Evolutionary conservation across 352 stramenopile species (phyloP), one percentile per base, ranked within the genome.

Genomic region (Pythium monospermum): DNA sequence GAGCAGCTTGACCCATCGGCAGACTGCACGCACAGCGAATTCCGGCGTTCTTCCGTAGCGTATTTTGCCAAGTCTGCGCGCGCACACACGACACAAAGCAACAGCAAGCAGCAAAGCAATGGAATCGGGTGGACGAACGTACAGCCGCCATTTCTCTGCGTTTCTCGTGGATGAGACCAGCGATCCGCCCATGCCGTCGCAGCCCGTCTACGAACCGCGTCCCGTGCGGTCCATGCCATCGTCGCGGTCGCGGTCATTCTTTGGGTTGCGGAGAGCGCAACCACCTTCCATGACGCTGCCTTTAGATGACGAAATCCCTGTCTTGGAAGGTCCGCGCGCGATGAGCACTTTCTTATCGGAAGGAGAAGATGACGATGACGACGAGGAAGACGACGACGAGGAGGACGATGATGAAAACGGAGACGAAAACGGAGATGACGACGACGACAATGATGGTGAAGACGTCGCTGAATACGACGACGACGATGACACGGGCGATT

Each of bases 301-400:
- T 27, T 28, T 38, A 19, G 64, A 80, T 30, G 71, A 76, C 33
- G 80, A 91, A 44, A 88, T 91, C 31, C 80, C 80, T 4, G 80
- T 91, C 47, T 52, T 91, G 18, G 80, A 88, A 41, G 64, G 28
- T 53, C 49, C 23, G 30, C 30, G 30, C 30, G 13, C 7, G 8
- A 35, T 35, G 30, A 35, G 30, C 13, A 35, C 30, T 13, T 35
- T 35, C 13, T 13, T 35, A 35, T 35, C 30, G 30, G 53, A 71
- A 4, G 61, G 61, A 13, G 33, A 48, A 15, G 48, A 59, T 7
- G 60, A 68, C 15, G 64, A 53, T 21, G 60, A 68, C n/a, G 66
- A 59, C 10, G 54, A 56, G 22, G 59, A 66, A 16, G 49, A 47
- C 1, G 59, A 66, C 1, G 59, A 66, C 18, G 57, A 64, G 6